Evolutionary conservation across 2,329 filamentous ascomycete species (phyloP).

Genomic region (Venturia nashicola): DNA sequence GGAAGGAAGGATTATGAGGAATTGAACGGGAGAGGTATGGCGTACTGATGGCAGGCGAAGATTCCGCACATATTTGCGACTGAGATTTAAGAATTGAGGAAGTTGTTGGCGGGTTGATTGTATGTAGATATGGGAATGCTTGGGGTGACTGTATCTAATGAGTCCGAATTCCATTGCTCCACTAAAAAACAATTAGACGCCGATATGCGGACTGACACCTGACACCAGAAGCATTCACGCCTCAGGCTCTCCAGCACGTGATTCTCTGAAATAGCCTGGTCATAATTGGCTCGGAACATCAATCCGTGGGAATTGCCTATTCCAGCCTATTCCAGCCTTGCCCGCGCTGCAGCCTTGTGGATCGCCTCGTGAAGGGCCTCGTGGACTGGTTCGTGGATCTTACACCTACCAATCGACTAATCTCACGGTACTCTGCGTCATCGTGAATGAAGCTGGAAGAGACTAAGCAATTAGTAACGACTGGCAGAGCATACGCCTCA

Average conservation of each 20-base stretch:
- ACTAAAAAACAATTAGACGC: neutral
- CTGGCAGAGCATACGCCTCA: neutral
- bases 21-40: constrained; percentile 10
- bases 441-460: neutral
- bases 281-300: neutral
- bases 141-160: neutral
- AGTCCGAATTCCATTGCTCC: neutral
- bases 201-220: neutral
- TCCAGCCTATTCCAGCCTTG: neutral
- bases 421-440: neutral
- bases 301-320: neutral
- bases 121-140: neutral
- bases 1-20: constrained; percentile 17
- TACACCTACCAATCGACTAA: neutral
- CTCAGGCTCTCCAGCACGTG: neutral
- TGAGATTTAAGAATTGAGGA: constrained; percentile 14
- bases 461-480: neutral
- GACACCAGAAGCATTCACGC: neutral
- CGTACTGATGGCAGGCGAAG: constrained; percentile 82
- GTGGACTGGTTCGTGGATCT: neutral
- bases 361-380: neutral
- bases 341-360: neutral
- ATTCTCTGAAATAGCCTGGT: neutral
- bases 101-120: neutral
- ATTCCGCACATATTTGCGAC: constrained; percentile 77